Evolutionary conservation across 106 monocot genomes (phyloP).

Genomic region (Narthecium ossifragum): DNA sequence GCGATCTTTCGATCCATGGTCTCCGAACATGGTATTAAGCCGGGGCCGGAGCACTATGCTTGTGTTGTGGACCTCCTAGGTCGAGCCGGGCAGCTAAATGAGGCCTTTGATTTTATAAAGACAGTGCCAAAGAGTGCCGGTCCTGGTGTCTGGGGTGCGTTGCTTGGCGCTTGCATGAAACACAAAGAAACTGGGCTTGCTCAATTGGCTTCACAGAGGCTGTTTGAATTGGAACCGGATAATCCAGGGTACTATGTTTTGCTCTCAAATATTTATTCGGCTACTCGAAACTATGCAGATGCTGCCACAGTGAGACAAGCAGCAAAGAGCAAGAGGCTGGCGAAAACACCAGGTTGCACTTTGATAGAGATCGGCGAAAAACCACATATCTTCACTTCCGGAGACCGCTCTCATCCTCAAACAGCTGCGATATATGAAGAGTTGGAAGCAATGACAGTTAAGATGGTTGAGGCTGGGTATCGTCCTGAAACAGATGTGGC

Average conservation of each 20-base stretch:
- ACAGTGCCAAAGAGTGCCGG: constrained; percentile 27
- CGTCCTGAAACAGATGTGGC: constrained; percentile 36
- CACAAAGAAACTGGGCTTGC: constrained; percentile 51
- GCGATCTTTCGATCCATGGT: constrained; percentile 43
- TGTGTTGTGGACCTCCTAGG: constrained; percentile 84
- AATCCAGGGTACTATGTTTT: constrained; percentile 69
- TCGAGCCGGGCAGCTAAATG: constrained; percentile 49
- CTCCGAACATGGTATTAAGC: constrained; percentile 26
- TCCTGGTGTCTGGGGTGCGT: constrained; percentile 63
- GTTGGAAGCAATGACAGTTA: constrained; percentile 39
- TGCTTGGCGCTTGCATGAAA: constrained; percentile 78
- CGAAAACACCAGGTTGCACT: constrained; percentile 70
- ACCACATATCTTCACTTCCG: constrained; percentile 54
- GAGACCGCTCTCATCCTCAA: constrained; percentile 50
- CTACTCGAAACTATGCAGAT: constrained; percentile 32
- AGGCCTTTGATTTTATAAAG: constrained; percentile 59
- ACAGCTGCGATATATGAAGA: constrained; percentile 37
- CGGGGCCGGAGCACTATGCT: constrained; percentile 55
- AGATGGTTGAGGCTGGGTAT: constrained; percentile 71
- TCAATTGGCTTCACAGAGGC: constrained; percentile 40
- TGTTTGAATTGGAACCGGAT: constrained; percentile 65
- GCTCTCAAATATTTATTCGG: constrained; percentile 71
- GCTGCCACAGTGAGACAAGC: constrained; percentile 62
- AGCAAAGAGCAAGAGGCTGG: constrained; percentile 26
- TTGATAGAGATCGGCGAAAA: constrained; percentile 52